These are phyloP conservation scores for Quambalaria eucalypti DNA, from an alignment of 1,284 basidiomycete species.

Conservation along the genomic window DNA sequence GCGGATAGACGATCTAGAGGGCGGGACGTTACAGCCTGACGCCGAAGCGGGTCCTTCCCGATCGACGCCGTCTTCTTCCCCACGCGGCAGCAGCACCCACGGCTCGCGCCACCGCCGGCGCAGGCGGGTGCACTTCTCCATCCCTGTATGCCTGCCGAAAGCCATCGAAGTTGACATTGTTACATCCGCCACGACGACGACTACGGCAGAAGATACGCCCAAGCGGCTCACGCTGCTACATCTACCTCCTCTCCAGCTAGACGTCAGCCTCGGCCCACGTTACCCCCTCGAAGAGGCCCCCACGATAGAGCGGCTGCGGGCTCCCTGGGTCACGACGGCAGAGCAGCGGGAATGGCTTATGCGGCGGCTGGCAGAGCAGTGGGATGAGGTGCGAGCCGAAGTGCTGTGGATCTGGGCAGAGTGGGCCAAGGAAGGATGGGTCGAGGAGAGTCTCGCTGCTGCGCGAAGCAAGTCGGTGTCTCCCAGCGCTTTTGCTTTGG, in stretches of 20 bases:
- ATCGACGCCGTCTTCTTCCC: too few relatives aligned
- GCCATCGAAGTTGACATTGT: too few relatives aligned
- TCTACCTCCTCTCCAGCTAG: slow-evolving; percentile 2
- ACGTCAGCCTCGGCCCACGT: slow-evolving; percentile 1
- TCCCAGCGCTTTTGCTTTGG: too few relatives aligned
- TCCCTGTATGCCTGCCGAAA: too few relatives aligned
- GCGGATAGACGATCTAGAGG: background rate
- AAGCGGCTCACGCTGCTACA: background rate
- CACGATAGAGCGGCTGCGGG: background rate
- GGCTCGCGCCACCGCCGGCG: too few relatives aligned
- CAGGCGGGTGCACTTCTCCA: too few relatives aligned
- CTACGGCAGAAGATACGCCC: too few relatives aligned
- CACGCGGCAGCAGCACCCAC: too few relatives aligned
- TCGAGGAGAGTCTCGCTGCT: background rate
- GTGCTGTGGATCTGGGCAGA: slow-evolving; percentile 9
- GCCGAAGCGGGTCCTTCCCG: too few relatives aligned
- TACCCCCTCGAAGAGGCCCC: slow-evolving; percentile 9
- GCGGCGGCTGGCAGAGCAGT: background rate
- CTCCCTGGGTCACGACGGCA: background rate
- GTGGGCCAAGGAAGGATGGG: slow-evolving; percentile 5
- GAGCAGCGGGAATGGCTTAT: background rate
- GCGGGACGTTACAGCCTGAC: too few relatives aligned
- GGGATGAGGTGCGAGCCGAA: slow-evolving; percentile 8
- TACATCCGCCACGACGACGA: background rate
- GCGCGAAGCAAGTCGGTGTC: too few relatives aligned